Base-by-base conservation (phyloP, 2,329 filamentous ascomycete species). In the Aspergillus fijiensis region DNA sequence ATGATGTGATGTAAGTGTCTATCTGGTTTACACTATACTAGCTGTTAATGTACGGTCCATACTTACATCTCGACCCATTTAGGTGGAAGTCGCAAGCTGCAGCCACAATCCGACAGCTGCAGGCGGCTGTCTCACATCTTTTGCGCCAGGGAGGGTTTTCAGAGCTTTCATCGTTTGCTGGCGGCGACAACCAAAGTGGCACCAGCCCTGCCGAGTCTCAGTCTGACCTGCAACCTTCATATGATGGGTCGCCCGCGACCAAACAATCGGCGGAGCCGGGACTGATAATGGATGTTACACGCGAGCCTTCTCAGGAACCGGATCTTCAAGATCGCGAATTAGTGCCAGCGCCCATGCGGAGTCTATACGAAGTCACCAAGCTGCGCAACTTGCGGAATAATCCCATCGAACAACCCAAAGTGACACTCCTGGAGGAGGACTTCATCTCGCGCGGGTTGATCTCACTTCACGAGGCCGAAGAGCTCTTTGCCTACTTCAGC, bases 351-450 rank as follows among this genome's bases (percentile, higher is more conserved):
- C 81, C 81, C 0, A 84, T 84, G 81, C 78, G 80, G 55, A 82
- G 79, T 68, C 69, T 84, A 12, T 84, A 83, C 67, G 82, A 84
- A 61, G 81, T 84, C 14, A 84, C 82, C 1, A 81, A 82, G 55
- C 70, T 84, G 52, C 75, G 76, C 31, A 76, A 78, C 50, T 60
- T 78, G 58, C 69, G 76, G 33, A 76, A 76, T 55, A 76, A 76
- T 58, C 74, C 72, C 29, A 66, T 69, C 23, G 73, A 75, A 27
- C 72, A 71, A 55, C 75, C 73, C 10, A 74, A 74, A 61, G 69
- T 71, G 51, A 76, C 73, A 1, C 67, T 77, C 27, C 62, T 79
- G 51, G 78, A 80, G 57, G 73, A 79, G 49, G 82, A 84, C 61
- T 82, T 84, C 51, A 82, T 84, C 27, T 79, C 80, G 0, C 72